Evolutionary conservation across 768 basidiomycete genomes (phyloP).

Genomic region (Russula foetens): DNA sequence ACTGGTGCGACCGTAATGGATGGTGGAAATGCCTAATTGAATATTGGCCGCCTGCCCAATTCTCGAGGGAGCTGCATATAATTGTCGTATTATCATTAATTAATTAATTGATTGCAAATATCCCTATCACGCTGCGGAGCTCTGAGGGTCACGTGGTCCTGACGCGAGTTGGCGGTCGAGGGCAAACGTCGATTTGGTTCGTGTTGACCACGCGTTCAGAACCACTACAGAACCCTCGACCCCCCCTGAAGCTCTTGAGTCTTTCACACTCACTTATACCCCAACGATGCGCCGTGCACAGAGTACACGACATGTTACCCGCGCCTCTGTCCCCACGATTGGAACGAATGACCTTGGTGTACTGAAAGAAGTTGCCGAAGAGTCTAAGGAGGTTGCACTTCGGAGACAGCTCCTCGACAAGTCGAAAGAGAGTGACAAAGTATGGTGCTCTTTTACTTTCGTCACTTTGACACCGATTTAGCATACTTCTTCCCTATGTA

Average conservation of each 20-base stretch:
- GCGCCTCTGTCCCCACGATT: constrained; percentile 4
- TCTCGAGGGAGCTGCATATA: no score
- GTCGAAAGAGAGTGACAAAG: constrained; percentile 19
- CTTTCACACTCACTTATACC: neutral
- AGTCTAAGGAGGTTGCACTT: constrained; percentile 13
- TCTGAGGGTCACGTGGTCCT: neutral
- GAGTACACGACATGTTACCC: constrained; percentile 17
- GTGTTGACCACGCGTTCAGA: neutral
- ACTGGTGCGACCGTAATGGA: no score
- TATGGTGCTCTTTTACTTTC: neutral
- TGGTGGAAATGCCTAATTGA: no score
- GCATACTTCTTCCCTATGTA: constrained; percentile 22
- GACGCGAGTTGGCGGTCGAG: neutral
- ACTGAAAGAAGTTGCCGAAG: constrained; percentile 15
- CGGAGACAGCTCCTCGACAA: constrained; percentile 19
- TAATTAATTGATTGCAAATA: no score
- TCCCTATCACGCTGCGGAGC: neutral
- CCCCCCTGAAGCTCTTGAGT: neutral
- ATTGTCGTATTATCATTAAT: no score
- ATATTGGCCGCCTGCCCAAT: no score
- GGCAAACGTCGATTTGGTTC: neutral
- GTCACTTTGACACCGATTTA: neutral
- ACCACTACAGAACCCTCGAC: neutral
- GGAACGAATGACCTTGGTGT: constrained; percentile 16
- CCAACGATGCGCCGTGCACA: constrained; percentile 16